Evolutionary conservation across 306 rosid species (phyloP), one percentile per base, ranked within the genome.

Genomic region (Gillenia trifoliata): DNA sequence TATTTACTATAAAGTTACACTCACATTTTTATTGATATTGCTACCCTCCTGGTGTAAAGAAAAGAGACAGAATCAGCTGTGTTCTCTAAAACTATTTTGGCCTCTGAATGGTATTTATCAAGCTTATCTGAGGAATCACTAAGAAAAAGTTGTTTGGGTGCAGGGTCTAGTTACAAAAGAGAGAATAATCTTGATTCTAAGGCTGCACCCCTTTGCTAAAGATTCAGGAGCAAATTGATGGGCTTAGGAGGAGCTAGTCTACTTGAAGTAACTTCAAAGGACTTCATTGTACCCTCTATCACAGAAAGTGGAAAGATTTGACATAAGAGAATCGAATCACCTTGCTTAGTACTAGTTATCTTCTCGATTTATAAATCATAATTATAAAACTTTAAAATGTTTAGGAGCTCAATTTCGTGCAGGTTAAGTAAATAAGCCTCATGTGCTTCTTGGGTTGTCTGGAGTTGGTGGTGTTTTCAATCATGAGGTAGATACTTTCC

Each of bases 391-490:
- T 43, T 77, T n/a, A n/a, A 73, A 82, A 71, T 64, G 66, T 64
- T 72, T 71, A 25, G 52, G 78, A 74, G n/a, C 66, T 47, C 31
- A 49, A 54, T 69, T 57, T 73, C 75, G 20, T 79, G 71, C 89
- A 95, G 99, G 96, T 95, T 70, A 92, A 85, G 82, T 92, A 85
- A 85, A 82, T 95, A 92, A 81, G 83, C 99, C 99, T 26, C 92
- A 95, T 83, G 97, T 81, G 72, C 96, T 95, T 79, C 91, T 95
- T 75, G 99, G 99, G 76, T 88, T 95, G 90, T 95, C 99, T 41
- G 99, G 98, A 50, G 96, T 90, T 82, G 99, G 99, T 80, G 99
- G 99, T 43, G 78, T 95, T 83, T 95, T 95, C 86, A 89, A 68
- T 41, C 89, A 89, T 83, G 97, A 95, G 97, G 99, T 95, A 77